These are phyloP conservation scores for Aspergillus avenaceus DNA, from an alignment of 495 filamentous ascomycete species.

Conservation along the genomic window DNA sequence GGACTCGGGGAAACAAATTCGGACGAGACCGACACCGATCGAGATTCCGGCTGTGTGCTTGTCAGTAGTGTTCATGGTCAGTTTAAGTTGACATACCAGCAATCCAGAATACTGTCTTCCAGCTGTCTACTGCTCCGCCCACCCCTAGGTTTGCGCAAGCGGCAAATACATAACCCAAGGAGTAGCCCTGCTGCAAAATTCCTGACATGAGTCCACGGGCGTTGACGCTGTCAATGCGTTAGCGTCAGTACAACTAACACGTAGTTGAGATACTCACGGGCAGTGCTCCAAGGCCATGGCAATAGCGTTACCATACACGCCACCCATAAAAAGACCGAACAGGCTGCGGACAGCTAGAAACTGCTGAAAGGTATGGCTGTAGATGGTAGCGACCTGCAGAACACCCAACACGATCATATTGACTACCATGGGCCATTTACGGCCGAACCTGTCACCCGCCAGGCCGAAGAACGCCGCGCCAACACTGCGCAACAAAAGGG, in stretches of 20 bases:
- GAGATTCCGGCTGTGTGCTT: slow-evolving; percentile 50
- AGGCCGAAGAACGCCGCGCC: slow-evolving; percentile 70
- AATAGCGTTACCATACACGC: slow-evolving; percentile 76
- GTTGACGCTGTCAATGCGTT: slow-evolving; percentile 30
- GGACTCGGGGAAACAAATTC: slow-evolving; percentile 65
- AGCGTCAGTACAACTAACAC: background rate
- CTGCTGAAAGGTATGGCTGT: slow-evolving; percentile 58
- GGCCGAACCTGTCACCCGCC: slow-evolving; percentile 68
- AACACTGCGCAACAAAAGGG: slow-evolving; percentile 63
- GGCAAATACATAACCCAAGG: slow-evolving; percentile 70
- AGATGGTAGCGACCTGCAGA: slow-evolving; percentile 71
- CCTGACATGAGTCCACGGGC: slow-evolving; percentile 74
- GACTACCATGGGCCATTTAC: slow-evolving; percentile 75
- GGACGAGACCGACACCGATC: slow-evolving; percentile 58
- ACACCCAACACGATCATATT: slow-evolving; percentile 63
- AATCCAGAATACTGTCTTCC: slow-evolving; percentile 64
- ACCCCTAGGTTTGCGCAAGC: slow-evolving; percentile 66
- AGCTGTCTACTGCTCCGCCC: slow-evolving; percentile 49
- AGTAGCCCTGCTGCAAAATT: slow-evolving; percentile 74
- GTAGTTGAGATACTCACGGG: slow-evolving; percentile 36
- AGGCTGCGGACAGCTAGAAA: slow-evolving; percentile 67
- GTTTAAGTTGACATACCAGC: slow-evolving; percentile 25
- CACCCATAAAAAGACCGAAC: slow-evolving; percentile 82
- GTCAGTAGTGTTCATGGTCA: background rate
- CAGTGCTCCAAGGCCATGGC: slow-evolving; percentile 78